A percentile compares a stretch with the other conserved stretches of the same genome.
Conservation (phyloP, 1,139 yeast species). For the Taiozyma onychis region DNA sequence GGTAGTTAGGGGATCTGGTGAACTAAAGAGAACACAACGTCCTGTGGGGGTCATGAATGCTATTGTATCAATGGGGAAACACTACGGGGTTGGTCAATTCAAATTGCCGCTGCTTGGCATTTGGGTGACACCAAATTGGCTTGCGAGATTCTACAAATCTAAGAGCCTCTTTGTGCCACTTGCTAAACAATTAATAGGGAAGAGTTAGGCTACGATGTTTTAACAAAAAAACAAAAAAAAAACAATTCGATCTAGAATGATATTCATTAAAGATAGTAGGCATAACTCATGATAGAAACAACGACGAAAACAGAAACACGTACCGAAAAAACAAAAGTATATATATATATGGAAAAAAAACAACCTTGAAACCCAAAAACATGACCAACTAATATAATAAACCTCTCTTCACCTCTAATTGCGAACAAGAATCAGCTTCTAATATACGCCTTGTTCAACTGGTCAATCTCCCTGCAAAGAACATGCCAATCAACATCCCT, state of each 20-base stretch:
- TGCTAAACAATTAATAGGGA: background rate
- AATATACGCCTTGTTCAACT: conserved; percentile 49
- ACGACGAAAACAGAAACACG: background rate
- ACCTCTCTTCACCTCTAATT: background rate
- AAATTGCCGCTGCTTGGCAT: conserved; percentile 14
- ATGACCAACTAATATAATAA: background rate
- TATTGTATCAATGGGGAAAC: conserved; percentile 6
- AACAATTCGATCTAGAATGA: too few relatives aligned
- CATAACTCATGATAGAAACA: background rate
- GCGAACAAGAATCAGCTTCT: conserved; percentile 1
- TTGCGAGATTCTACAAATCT: conserved; percentile 1
- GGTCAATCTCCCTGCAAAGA: conserved; percentile 79
- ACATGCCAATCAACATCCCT: conserved; percentile 87
- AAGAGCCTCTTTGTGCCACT: background rate
- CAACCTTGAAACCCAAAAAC: background rate
- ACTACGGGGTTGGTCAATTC: conserved; percentile 19
- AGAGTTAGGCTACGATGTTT: background rate
- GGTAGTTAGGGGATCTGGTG: background rate
- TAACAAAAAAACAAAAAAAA: background rate
- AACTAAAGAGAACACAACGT: background rate
- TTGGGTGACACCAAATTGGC: conserved; percentile 1
- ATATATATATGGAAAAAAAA: too few relatives aligned
- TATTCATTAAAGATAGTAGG: background rate
- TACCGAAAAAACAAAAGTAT: background rate
- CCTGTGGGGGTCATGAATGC: background rate